Evolutionary conservation across 2,329 filamentous ascomycete genomes (phyloP).

Genomic region (Ilyonectria robusta): DNA sequence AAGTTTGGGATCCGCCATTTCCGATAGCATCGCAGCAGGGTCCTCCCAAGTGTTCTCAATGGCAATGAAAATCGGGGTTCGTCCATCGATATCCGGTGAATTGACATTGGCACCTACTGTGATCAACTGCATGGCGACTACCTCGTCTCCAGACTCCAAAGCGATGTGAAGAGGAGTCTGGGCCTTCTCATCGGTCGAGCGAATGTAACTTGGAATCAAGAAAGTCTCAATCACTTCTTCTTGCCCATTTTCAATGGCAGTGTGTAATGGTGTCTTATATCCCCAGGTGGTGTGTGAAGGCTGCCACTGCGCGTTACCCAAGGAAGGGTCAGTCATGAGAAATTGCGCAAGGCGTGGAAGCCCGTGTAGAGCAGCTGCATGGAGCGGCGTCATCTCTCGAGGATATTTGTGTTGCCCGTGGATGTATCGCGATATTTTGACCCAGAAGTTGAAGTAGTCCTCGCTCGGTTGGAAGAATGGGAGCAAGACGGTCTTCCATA

Average conservation of each 20-base stretch:
- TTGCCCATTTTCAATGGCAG: not conserved
- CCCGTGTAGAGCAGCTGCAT: not conserved
- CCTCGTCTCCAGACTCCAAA: not conserved
- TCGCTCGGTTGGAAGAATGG: not conserved
- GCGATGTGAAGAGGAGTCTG: not conserved
- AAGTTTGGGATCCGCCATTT: not conserved
- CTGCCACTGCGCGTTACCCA: not conserved
- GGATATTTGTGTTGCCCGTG: not conserved
- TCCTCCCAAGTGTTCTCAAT: constrained; percentile 5
- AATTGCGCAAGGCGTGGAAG: not conserved
- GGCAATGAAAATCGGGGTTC: constrained; percentile 10
- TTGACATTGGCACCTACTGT: not conserved
- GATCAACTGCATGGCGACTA: not conserved
- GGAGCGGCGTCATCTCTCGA: not conserved
- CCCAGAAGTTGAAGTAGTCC: not conserved
- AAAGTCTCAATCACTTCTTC: not conserved
- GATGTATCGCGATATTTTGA: not conserved
- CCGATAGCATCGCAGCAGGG: not conserved
- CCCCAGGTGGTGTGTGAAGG: not conserved
- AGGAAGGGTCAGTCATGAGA: not conserved
- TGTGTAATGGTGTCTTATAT: not conserved
- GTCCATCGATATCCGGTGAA: not conserved
- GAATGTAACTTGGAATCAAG: not conserved
- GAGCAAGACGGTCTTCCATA: not conserved
- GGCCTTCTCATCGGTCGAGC: not conserved